Base-by-base conservation (phyloP, 2,329 filamentous ascomycete genomes). In the Neonectria neomacrospora region DNA sequence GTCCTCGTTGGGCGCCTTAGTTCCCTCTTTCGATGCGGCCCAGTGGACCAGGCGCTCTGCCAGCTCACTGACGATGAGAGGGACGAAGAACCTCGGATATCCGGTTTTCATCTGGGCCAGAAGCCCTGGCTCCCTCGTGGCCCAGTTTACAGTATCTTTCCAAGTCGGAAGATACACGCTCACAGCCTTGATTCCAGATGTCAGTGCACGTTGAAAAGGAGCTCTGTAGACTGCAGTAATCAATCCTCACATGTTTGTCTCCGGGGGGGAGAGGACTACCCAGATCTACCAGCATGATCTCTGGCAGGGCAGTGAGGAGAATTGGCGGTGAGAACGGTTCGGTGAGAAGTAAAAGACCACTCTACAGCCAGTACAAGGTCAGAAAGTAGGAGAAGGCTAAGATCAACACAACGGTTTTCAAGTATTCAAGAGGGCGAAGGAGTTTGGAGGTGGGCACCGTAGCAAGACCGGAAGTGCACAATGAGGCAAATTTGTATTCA, bases 91-190 rank as follows among this genome's bases (percentile, higher is more conserved):
- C 55, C 74, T 64, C 18, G 74, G 74, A 42, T 75, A 75, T 18
- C 73, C 74, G 0, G 65, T 68, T 30, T 74, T 64, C 9, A 76
- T 58, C 23, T 67, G 63, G 2, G 61, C 37, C 5, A 75, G 51
- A 5, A 74, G 22, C 6, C 54, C 37, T 1, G 67, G 68, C 1
- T 76, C 67, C 26, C 67, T 59, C 11, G 47, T 66, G 3, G 66
- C 74, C 71, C 69, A 76, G 32, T 61, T 69, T 8, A 68, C 34
- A 0, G 68, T 70, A n/a, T 75, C 68, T 63, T 61, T 58, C 74
- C 72, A 76, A 30, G 61, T 69, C 3, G 73, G 74, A n/a, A 76
- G 70, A 11, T 71, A 76, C 9, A 76, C 74, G 58, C 74, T 76
- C 30, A 75, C 63, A 18, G 66, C 72, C 74, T 76, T 30, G 2